phyloP scores from a whole-genome alignment of 441 rosid species.

The Theobroma grandiflorum region DNA sequence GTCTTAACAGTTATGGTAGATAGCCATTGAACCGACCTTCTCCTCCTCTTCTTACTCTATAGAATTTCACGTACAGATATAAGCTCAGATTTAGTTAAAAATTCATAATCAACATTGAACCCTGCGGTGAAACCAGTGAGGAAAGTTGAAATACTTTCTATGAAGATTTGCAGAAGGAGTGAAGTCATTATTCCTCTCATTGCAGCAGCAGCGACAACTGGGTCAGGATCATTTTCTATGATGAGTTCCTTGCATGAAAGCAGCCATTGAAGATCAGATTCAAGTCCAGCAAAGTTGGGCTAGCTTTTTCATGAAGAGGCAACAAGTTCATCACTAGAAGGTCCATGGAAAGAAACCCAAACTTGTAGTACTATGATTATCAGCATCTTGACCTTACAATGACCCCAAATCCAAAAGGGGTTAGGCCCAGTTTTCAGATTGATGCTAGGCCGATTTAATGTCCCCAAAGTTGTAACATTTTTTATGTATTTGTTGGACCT shows the following conservation, averaged over 20 bases:
- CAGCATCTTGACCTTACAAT: not conserved
- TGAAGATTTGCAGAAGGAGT: not conserved
- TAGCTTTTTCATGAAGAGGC: not conserved
- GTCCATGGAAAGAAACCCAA: not conserved
- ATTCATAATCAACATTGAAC: no score
- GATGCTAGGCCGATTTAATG: not conserved
- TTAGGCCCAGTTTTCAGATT: not conserved
- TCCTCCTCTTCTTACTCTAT: not conserved
- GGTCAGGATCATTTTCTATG: not conserved
- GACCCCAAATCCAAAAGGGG: not conserved
- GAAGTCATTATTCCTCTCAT: not conserved
- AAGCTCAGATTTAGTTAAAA: no score
- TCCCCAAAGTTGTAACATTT: not conserved
- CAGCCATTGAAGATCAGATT: not conserved
- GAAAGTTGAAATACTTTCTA: no score
- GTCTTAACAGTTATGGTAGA: no score
- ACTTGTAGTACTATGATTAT: not conserved
- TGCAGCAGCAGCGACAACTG: not conserved
- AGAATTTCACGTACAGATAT: no score
- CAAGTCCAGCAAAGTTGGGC: not conserved
- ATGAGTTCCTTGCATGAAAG: not conserved
- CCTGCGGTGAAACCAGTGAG: no score
- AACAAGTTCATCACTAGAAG: not conserved
- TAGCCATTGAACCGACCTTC: no score
- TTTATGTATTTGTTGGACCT: constrained; percentile 2